Evolutionary conservation across 306 rosid genomes (phyloP).

Genomic region (Castanospermum australe): DNA sequence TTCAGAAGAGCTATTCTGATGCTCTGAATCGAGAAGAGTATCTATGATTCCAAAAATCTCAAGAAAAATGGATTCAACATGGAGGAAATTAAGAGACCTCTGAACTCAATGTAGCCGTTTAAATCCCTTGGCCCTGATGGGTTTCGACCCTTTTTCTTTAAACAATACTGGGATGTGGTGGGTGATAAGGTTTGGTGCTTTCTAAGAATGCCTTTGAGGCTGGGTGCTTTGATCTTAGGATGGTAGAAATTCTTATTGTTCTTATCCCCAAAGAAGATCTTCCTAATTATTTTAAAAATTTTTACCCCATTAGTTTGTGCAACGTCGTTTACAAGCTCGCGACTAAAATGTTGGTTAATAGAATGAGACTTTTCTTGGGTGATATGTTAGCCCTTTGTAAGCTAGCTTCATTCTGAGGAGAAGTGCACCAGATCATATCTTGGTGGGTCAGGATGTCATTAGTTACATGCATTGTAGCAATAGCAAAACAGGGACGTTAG

Average conservation of each 20-base stretch:
- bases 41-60: too few relatives aligned
- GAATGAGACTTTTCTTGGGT: background rate
- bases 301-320: background rate
- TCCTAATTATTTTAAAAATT: background rate
- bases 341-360: background rate
- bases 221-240: rapidly evolving
- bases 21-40: too few relatives aligned
- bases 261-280: background rate
- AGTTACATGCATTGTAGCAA: too few relatives aligned
- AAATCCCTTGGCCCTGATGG: background rate
- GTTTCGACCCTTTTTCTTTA: background rate
- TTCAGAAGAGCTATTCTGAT: too few relatives aligned
- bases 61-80: too few relatives aligned
- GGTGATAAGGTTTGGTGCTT: background rate
- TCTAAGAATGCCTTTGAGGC: background rate
- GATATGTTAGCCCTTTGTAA: background rate
- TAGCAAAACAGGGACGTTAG: too few relatives aligned
- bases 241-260: background rate
- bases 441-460: too few relatives aligned
- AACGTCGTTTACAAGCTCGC: background rate
- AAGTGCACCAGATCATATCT: too few relatives aligned
- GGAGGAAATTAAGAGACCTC: background rate
- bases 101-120: background rate
- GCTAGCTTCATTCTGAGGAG: too few relatives aligned
- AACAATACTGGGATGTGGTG: background rate